Evolutionary conservation across 1,139 yeast species (phyloP).

Genomic region (Blastobotrys indianensis): DNA sequence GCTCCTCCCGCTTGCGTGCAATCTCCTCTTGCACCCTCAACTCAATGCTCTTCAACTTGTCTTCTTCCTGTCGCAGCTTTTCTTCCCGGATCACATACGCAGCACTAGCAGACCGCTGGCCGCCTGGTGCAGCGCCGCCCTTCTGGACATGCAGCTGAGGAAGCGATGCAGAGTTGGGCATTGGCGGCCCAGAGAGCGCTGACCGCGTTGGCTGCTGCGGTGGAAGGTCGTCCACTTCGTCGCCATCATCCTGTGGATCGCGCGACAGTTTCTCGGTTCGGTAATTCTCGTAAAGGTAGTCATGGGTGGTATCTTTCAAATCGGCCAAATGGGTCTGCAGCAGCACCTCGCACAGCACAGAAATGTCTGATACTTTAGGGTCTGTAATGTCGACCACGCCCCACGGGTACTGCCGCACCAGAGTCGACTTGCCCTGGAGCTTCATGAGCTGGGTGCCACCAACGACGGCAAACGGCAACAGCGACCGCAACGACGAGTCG

Average conservation of each 20-base stretch:
- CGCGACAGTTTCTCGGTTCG: constrained; percentile 82
- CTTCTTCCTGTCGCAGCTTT: constrained; percentile 39
- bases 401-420: constrained; percentile 88
- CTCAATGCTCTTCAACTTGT: constrained; percentile 36
- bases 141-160: neutral
- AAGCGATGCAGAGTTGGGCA: neutral
- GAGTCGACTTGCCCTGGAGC: constrained; percentile 39
- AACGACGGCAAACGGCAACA: constrained; percentile 84
- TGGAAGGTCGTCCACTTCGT: neutral
- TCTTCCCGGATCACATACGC: constrained; percentile 36
- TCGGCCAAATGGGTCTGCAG: constrained; percentile 87
- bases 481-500: constrained; percentile 58
- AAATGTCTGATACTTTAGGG: constrained; percentile 73
- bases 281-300: constrained; percentile 84
- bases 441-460: constrained; percentile 57
- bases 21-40: constrained; percentile 89
- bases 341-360: constrained; percentile 68
- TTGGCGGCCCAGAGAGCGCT: neutral
- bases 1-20: constrained; percentile 76
- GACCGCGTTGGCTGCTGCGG: neutral
- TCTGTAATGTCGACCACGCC: constrained; percentile 86
- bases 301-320: constrained; percentile 90
- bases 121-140: neutral
- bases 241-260: constrained; percentile 14
- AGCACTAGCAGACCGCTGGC: constrained; percentile 9